These are phyloP conservation scores for Diaporthe nobilis DNA, from an alignment of 2,329 filamentous ascomycete genomes.

Conservation along the genomic window DNA sequence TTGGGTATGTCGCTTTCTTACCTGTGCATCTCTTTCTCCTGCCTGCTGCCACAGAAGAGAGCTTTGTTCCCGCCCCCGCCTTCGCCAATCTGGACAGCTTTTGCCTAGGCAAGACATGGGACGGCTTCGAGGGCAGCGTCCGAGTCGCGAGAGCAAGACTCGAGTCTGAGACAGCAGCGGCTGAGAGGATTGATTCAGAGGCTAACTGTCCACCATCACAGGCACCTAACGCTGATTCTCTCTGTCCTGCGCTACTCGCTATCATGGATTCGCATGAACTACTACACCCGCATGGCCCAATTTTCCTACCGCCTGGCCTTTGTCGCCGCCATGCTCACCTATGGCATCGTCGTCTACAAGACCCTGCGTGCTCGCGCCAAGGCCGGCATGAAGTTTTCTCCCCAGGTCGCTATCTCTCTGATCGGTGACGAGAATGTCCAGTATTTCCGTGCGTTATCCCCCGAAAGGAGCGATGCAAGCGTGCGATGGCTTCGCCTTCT, in stretches of 20 bases:
- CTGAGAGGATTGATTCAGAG: not conserved
- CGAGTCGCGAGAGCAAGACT: not conserved
- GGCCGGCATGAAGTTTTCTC: slow-evolving; percentile 74
- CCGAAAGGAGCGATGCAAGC: not conserved
- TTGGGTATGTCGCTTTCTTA: slow-evolving; percentile 73
- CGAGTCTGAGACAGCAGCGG: slow-evolving; percentile 39
- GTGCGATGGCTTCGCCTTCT: not conserved
- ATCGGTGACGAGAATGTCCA: slow-evolving; percentile 95
- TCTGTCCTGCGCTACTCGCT: slow-evolving; percentile 86
- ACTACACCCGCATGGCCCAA: slow-evolving; percentile 80
- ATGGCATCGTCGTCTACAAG: slow-evolving; percentile 99
- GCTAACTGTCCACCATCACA: slow-evolving; percentile 53
- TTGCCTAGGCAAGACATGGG: not conserved
- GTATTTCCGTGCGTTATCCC: slow-evolving; percentile 82
- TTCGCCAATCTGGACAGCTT: not conserved
- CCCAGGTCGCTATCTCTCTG: slow-evolving; percentile 73
- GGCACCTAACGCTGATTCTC: slow-evolving; percentile 88
- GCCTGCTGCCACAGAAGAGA: slow-evolving; percentile 39
- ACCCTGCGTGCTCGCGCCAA: slow-evolving; percentile 89
- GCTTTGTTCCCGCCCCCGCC: not conserved
- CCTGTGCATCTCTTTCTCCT: slow-evolving; percentile 38
- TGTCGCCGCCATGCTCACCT: slow-evolving; percentile 88
- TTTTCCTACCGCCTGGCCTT: slow-evolving; percentile 94
- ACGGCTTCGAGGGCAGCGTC: not conserved
- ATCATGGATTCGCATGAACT: slow-evolving; percentile 92